These are phyloP conservation scores for Solanum verrucosum DNA, from an alignment of 257 asterid species.

Conservation along the genomic window DNA sequence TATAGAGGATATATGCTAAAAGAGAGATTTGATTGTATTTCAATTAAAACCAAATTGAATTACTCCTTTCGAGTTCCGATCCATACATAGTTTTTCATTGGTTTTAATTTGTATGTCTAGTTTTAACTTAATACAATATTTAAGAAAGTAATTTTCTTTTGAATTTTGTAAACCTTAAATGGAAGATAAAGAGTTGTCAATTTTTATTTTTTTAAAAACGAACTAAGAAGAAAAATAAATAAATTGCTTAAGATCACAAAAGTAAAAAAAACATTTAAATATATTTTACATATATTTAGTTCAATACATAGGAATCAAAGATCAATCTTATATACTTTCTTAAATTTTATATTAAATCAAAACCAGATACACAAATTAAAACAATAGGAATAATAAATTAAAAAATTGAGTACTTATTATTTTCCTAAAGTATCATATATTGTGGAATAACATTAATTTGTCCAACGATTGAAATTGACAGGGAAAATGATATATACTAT, in stretches of 20 bases:
- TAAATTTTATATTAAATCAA: too few relatives aligned
- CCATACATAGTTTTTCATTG: fast-evolving
- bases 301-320: neutral
- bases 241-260: neutral
- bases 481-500: neutral
- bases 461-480: neutral
- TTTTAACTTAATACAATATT: neutral
- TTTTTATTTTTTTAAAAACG: fast-evolving
- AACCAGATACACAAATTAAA: too few relatives aligned
- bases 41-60: neutral
- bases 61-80: neutral
- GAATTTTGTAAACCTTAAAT: too few relatives aligned
- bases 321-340: too few relatives aligned
- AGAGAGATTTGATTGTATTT: neutral
- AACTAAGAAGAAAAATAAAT: too few relatives aligned
- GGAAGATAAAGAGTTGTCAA: neutral
- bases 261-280: neutral
- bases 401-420: neutral
- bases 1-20: neutral
- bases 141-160: too few relatives aligned
- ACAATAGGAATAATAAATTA: fast-evolving
- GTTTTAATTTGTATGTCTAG: neutral
- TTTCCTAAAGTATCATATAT: neutral
- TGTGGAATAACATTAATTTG: neutral
- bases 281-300: neutral